Percentiles rank a stretch among this genome's conserved stretches.
phyloP scores from a whole-genome alignment of 768 basidiomycete genomes.

The Kwoniella heveanensis region DNA sequence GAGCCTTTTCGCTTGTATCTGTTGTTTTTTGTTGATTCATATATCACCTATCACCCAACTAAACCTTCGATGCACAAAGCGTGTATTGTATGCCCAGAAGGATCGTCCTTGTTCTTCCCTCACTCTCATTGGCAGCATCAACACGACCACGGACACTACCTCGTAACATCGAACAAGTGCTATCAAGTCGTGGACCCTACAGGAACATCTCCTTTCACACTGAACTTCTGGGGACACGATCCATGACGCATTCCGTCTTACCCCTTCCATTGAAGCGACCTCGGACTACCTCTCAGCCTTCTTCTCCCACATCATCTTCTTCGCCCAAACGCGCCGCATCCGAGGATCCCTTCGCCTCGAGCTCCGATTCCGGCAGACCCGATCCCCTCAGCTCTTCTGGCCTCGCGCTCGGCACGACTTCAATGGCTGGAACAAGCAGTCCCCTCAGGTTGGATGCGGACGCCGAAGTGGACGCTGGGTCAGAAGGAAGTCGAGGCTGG shows the following conservation, averaged over 20 bases:
- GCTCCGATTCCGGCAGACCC: conserved; percentile 23
- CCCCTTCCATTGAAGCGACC: conserved; percentile 50
- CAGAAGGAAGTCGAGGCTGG: conserved; percentile 27
- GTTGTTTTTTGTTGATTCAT: background rate
- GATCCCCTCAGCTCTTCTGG: conserved; percentile 11
- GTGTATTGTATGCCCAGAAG: background rate
- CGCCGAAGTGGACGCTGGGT: conserved; percentile 24
- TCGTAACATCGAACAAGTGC: background rate
- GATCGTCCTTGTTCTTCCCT: conserved; percentile 1
- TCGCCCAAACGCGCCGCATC: conserved; percentile 80
- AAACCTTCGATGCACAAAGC: background rate
- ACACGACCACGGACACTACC: background rate
- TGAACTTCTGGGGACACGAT: background rate
- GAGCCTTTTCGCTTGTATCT: no score
- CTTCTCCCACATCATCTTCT: conserved; percentile 48
- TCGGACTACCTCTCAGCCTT: conserved; percentile 43
- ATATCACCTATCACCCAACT: background rate
- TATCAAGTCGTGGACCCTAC: background rate
- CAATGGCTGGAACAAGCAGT: conserved; percentile 19
- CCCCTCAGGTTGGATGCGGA: conserved; percentile 25
- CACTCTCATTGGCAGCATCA: background rate
- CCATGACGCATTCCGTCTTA: conserved; percentile 24
- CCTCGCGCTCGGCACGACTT: background rate
- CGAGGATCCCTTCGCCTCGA: conserved; percentile 60
- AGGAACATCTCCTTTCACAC: background rate